Percentiles rank a stretch among this genome's conserved stretches.
These are phyloP conservation scores for Furcasterigmium furcatum DNA, from an alignment of 2,329 filamentous ascomycete species.

Conservation along the genomic window DNA sequence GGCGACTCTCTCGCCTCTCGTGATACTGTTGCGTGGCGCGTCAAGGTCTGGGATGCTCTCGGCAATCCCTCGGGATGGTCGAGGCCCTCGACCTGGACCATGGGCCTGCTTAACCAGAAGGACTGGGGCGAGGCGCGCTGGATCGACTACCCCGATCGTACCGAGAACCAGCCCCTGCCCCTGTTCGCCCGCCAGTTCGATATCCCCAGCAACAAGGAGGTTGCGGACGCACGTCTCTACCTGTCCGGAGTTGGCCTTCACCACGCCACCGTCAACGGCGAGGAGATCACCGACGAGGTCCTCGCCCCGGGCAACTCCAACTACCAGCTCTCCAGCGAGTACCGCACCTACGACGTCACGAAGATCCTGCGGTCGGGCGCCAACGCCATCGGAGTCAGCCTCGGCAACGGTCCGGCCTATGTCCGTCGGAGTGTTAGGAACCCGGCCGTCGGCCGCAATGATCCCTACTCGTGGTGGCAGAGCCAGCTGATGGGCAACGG, in stretches of 20 bases:
- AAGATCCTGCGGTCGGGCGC: background rate
- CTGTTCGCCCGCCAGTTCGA: conserved; percentile 2
- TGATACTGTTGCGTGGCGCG: conserved; percentile 4
- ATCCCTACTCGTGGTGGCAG: conserved; percentile 7
- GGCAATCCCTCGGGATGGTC: conserved; percentile 5
- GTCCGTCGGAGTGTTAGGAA: conserved; percentile 4
- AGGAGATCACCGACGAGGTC: conserved; percentile 7
- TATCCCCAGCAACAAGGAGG: conserved; percentile 1
- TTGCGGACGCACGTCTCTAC: conserved; percentile 3
- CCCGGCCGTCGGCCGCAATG: conserved; percentile 5
- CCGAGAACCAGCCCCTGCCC: conserved; percentile 2
- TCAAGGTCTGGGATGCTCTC: conserved; percentile 5
- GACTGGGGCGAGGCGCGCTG: conserved; percentile 6
- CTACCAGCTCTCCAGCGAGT: conserved; percentile 8
- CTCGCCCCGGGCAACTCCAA: conserved; percentile 8
- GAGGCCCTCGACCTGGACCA: conserved; percentile 5
- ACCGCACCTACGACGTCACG: conserved; percentile 6
- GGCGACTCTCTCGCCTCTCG: background rate
- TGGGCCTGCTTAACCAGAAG: conserved; percentile 3
- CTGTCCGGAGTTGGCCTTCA: conserved; percentile 6
- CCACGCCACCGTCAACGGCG: conserved; percentile 7
- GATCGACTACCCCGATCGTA: conserved; percentile 5
- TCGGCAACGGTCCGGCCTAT: conserved; percentile 7
- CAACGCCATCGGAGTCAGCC: conserved; percentile 5
- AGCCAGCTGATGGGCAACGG: conserved; percentile 7